Conservation (phyloP, 768 basidiomycete species). For the Lentinula boryana region DNA sequence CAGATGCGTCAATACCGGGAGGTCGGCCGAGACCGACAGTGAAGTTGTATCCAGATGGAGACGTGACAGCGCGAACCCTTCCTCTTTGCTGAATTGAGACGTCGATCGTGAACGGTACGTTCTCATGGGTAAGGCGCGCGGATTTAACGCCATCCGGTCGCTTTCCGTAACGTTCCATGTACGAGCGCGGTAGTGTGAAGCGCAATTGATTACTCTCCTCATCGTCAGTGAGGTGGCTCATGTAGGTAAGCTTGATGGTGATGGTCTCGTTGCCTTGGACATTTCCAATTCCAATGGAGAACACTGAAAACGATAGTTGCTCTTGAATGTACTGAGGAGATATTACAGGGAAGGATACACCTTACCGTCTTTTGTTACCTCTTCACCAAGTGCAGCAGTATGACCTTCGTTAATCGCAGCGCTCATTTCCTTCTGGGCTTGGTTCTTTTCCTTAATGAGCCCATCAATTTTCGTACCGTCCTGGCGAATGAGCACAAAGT, state of each 20-base stretch:
- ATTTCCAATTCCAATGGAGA: neutral
- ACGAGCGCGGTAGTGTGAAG: neutral
- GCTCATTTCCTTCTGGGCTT: neutral
- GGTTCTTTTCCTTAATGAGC: neutral
- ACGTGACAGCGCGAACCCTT: neutral
- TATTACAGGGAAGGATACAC: neutral
- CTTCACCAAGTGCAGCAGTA: neutral
- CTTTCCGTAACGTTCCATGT: neutral
- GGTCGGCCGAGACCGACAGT: neutral
- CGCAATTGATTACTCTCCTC: neutral
- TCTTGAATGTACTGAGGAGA: too few species aligned
- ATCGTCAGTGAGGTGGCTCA: neutral
- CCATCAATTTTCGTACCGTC: neutral
- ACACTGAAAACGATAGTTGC: neutral
- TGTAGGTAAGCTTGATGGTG: neutral
- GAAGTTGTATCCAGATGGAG: neutral
- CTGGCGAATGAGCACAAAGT: neutral
- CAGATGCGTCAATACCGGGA: neutral
- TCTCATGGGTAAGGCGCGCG: neutral
- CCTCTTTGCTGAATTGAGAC: neutral
- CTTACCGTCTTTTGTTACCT: neutral
- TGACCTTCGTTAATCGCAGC: neutral
- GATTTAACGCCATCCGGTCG: neutral
- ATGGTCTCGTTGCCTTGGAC: neutral
- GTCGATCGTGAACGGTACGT: neutral